Evolutionary conservation across 83 land plant genomes (phyloP).

Genomic region (Thuja plicata): DNA sequence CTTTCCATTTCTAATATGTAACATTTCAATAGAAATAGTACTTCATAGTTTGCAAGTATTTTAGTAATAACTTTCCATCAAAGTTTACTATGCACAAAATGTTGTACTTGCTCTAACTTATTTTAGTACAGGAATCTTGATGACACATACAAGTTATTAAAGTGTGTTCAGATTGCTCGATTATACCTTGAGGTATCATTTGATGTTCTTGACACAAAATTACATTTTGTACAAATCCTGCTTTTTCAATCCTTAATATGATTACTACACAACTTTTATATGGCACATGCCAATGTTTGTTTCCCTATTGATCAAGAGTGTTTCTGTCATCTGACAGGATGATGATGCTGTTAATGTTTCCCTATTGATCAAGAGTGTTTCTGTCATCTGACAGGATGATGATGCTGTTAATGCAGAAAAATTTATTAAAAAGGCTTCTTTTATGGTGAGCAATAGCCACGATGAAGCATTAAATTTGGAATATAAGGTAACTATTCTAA

Average conservation of each 20-base stretch:
- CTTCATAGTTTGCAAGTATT: background rate
- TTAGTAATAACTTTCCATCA: background rate
- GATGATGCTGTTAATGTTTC: constrained; percentile 99
- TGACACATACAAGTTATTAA: constrained; percentile 82
- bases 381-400: constrained; percentile 78
- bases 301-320: background rate
- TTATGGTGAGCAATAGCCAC: constrained; percentile 89
- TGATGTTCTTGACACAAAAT: background rate
- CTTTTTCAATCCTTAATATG: background rate
- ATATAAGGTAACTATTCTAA: constrained; percentile 68
- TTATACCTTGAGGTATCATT: constrained; percentile 90
- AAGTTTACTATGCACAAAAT: background rate
- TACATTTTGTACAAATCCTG: background rate
- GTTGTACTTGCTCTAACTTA: background rate
- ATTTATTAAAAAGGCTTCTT: constrained; percentile 97
- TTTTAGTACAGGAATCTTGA: constrained; percentile 41
- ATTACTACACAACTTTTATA: background rate
- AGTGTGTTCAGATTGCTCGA: constrained; percentile 98
- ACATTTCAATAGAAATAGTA: background rate
- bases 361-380: background rate
- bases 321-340: constrained; percentile 60
- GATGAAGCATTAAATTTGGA: constrained; percentile 94
- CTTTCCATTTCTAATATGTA: background rate
- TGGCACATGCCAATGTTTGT: background rate
- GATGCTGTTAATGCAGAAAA: constrained; percentile 98